Conservation (phyloP, 2,329 filamentous ascomycete genomes). For the Cladosporium sp. region DNA sequence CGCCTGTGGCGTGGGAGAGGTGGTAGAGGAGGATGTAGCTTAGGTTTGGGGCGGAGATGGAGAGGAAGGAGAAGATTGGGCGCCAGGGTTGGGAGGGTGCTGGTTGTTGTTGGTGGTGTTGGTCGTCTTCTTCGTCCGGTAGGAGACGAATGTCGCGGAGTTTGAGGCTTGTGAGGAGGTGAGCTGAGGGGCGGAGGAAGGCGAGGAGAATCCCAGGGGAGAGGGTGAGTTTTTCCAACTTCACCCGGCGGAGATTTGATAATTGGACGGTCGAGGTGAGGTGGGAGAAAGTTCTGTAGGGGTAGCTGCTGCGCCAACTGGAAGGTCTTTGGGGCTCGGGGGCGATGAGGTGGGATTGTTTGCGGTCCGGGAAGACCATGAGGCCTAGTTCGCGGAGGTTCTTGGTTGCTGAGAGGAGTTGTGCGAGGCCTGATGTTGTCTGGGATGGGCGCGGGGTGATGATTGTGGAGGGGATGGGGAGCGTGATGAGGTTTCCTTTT, state of each 20-base stretch:
- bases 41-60: constrained; percentile 17
- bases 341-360: constrained; percentile 21
- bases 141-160: constrained; percentile 28
- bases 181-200: constrained; percentile 20
- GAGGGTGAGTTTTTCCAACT: constrained; percentile 28
- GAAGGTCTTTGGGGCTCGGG: constrained; percentile 16
- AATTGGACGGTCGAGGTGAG: constrained; percentile 16
- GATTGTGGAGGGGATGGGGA: not conserved
- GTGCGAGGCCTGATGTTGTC: constrained; percentile 19
- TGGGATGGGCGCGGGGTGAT: not conserved
- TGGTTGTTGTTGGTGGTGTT: not conserved
- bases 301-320: constrained; percentile 22
- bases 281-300: constrained; percentile 19
- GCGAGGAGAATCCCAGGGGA: constrained; percentile 18
- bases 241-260: constrained; percentile 22
- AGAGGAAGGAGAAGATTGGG: constrained; percentile 24
- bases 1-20: constrained; percentile 23
- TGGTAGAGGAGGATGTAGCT: constrained; percentile 27
- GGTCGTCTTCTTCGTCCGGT: not conserved
- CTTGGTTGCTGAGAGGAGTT: constrained; percentile 20
- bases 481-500: not conserved
- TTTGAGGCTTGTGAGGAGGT: constrained; percentile 25
- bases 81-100: constrained; percentile 20
- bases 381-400: constrained; percentile 25
- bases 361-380: constrained; percentile 23